Percentiles rank a stretch among this genome's conserved stretches.
These are phyloP conservation scores for Claviceps sp. DNA, from an alignment of 2,329 filamentous ascomycete species.

Conservation along the genomic window DNA sequence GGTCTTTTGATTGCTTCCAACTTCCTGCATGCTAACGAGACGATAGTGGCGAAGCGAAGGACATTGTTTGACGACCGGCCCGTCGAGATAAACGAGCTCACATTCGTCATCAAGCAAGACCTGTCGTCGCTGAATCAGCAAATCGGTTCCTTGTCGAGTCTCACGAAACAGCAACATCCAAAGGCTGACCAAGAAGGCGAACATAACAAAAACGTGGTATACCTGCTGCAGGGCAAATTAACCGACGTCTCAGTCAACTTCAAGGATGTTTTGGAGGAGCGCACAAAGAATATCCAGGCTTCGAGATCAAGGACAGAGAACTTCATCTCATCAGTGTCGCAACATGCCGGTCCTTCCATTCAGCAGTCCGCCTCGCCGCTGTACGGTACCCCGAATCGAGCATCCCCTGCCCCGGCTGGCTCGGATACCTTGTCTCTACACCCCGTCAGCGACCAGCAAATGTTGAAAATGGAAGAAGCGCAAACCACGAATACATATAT, in stretches of 20 bases:
- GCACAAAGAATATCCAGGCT: constrained; percentile 96
- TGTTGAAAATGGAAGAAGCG: constrained; percentile 85
- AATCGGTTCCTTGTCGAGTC: constrained; percentile 67
- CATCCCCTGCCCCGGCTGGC: constrained; percentile 51
- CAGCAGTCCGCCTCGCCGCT: constrained; percentile 72
- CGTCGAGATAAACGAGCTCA: constrained; percentile 93
- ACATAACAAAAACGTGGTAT: constrained; percentile 95
- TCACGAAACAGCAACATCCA: constrained; percentile 67
- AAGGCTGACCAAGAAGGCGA: constrained; percentile 72
- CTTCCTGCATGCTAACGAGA: background rate
- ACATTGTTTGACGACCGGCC: constrained; percentile 95
- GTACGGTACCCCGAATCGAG: constrained; percentile 63
- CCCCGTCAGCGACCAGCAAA: constrained; percentile 68
- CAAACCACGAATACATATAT: constrained; percentile 80
- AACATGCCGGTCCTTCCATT: constrained; percentile 55
- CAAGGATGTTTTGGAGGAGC: constrained; percentile 91
- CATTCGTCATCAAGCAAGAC: constrained; percentile 96
- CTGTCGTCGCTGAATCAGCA: constrained; percentile 72
- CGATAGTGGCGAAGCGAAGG: constrained; percentile 80
- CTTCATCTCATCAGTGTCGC: constrained; percentile 82
- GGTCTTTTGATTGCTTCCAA: too few relatives aligned
- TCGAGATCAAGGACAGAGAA: constrained; percentile 87
- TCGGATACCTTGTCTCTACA: constrained; percentile 74
- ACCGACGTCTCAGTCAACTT: constrained; percentile 91
- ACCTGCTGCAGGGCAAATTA: constrained; percentile 79